A percentile compares a stretch with the other conserved stretches of the same genome.
Evolutionary conservation across 495 filamentous ascomycete species (phyloP).

Genomic region (Bathelium albidoporum): DNA sequence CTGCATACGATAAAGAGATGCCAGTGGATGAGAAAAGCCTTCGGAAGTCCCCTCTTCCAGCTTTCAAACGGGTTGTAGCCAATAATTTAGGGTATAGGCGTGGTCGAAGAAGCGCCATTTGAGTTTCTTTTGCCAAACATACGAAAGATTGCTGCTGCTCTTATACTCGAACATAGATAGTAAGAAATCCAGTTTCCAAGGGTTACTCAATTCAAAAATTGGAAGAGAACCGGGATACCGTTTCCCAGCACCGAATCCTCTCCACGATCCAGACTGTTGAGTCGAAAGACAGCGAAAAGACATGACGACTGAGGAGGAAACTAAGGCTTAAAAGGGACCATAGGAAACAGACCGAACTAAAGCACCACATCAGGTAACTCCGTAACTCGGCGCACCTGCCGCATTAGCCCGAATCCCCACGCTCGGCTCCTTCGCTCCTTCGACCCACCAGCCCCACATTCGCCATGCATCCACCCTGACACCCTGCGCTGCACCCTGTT

Average conservation of each 20-base stretch:
- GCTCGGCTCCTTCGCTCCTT: background rate
- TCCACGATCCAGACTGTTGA: background rate
- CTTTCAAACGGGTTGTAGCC: background rate
- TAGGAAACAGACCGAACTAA: background rate
- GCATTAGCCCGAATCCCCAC: background rate
- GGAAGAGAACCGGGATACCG: background rate
- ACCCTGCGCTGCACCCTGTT: too few species aligned
- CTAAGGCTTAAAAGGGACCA: background rate
- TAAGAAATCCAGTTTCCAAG: background rate
- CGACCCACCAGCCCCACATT: background rate
- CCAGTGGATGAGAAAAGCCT: conserved; percentile 35
- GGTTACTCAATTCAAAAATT: too few species aligned
- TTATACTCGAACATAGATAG: background rate
- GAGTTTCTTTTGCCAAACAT: background rate
- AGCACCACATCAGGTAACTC: too few species aligned
- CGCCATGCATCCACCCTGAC: too few species aligned
- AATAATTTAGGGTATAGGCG: too few species aligned
- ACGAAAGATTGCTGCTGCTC: background rate
- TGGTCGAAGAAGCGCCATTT: background rate
- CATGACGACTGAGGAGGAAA: background rate
- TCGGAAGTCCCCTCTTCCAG: background rate
- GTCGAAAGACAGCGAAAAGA: background rate
- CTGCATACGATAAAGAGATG: conserved; percentile 36
- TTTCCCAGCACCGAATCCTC: background rate
- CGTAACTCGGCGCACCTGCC: background rate